Percentiles rank a stretch among this genome's conserved stretches.
Evolutionary conservation across 352 stramenopile genomes (phyloP).

Genomic region (Nothophytophthora sp.): DNA sequence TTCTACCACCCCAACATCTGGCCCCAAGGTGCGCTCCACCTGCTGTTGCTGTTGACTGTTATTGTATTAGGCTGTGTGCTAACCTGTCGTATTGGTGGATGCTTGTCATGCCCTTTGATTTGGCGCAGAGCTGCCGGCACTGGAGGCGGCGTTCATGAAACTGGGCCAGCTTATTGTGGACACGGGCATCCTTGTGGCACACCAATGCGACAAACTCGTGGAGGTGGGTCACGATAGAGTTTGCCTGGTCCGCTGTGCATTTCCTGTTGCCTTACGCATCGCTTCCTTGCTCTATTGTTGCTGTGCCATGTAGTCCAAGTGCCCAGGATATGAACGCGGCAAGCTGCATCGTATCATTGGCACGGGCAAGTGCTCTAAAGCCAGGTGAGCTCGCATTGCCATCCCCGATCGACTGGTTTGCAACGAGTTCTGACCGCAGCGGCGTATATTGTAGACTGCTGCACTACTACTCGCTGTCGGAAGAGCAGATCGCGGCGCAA

Average conservation of each 20-base stretch:
- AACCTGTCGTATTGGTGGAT: too few relatives aligned
- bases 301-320: constrained; percentile 45
- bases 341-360: constrained; percentile 91
- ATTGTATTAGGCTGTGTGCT: too few relatives aligned
- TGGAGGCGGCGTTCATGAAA: constrained; percentile 90
- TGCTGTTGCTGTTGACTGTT: too few relatives aligned
- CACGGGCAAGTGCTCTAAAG: constrained; percentile 91
- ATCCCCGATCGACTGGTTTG: neutral
- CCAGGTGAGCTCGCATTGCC: constrained; percentile 37
- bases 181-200: constrained; percentile 90
- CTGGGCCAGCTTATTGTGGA: constrained; percentile 93
- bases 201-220: constrained; percentile 93
- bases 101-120: too few relatives aligned
- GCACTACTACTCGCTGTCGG: constrained; percentile 94
- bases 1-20: constrained; percentile 96
- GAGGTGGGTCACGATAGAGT: constrained; percentile 13
- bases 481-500: constrained; percentile 57
- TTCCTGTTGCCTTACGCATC: too few relatives aligned
- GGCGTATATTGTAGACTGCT: constrained; percentile 86
- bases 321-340: constrained; percentile 69
- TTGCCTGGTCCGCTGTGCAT: neutral
- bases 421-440: neutral
- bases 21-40: constrained; percentile 66
- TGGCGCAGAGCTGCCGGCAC: constrained; percentile 72
- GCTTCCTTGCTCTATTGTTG: too few relatives aligned